Percentiles rank a stretch among this genome's conserved stretches.
Evolutionary conservation across 345 rosid genomes (phyloP).

Genomic region (Rubroshorea leprosula): DNA sequence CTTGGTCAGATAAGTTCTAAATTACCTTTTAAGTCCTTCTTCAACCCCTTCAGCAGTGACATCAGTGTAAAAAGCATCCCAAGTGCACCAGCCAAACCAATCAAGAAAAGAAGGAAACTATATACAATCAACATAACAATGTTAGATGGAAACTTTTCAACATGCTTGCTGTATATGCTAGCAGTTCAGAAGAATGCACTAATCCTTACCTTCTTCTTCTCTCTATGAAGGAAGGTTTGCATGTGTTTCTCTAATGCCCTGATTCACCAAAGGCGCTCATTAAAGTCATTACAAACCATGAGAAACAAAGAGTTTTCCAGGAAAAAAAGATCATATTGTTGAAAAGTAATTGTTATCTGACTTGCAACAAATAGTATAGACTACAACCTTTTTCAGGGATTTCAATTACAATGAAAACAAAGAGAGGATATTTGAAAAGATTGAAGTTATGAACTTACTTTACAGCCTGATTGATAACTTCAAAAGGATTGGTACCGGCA

Average conservation of each 20-base stretch:
- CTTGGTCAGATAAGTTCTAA: constrained; percentile 9
- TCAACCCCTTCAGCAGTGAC: constrained; percentile 95
- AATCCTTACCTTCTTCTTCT: constrained; percentile 67
- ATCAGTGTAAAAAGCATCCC: constrained; percentile 98
- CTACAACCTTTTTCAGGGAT: neutral
- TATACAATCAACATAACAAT: constrained; percentile 14
- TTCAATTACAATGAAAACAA: neutral
- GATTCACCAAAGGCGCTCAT: constrained; percentile 14
- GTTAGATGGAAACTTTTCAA: constrained; percentile 2
- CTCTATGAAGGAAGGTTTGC: constrained; percentile 85
- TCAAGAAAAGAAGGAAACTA: constrained; percentile 85
- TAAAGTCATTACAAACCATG: neutral
- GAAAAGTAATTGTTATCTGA: too few relatives aligned
- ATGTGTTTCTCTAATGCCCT: constrained; percentile 81
- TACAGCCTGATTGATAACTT: constrained; percentile 86
- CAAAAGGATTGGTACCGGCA: constrained; percentile 95
- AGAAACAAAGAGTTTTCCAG: too few relatives aligned
- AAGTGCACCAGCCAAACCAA: constrained; percentile 99
- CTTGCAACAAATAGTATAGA: too few relatives aligned
- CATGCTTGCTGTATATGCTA: too few relatives aligned
- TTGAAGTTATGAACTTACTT: constrained; percentile 41
- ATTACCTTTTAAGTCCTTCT: constrained; percentile 86
- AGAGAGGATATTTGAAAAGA: neutral
- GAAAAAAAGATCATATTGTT: neutral
- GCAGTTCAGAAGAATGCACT: neutral